A percentile compares a stretch with the other conserved stretches of the same genome.
phyloP scores from a whole-genome alignment of 2,329 filamentous ascomycete genomes.

The Pseudohalonectria lignicola region DNA sequence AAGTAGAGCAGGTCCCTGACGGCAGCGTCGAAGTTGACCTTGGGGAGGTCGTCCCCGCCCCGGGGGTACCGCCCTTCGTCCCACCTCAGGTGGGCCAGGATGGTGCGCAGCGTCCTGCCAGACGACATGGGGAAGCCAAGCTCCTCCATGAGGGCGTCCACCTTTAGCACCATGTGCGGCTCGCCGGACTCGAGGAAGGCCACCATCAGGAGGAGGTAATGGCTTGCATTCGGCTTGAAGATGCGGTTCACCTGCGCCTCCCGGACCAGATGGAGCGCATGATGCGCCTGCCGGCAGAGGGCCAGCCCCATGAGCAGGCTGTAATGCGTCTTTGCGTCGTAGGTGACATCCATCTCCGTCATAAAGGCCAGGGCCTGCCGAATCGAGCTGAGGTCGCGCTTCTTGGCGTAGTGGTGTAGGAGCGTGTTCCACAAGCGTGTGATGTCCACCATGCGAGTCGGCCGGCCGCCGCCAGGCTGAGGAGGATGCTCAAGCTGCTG shows the following conservation, averaged over 20 bases:
- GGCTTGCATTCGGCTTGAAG: constrained; percentile 33
- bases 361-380: constrained; percentile 37
- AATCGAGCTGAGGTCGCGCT: constrained; percentile 39
- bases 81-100: background rate
- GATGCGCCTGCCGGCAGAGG: constrained; percentile 34
- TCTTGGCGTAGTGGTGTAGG: constrained; percentile 56
- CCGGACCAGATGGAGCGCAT: constrained; percentile 36
- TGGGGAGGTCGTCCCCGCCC: background rate
- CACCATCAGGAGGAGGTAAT: constrained; percentile 42
- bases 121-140: constrained; percentile 20
- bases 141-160: constrained; percentile 30
- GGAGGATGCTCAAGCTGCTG: too few relatives aligned
- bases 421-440: constrained; percentile 71
- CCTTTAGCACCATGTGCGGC: constrained; percentile 25
- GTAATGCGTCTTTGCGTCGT: constrained; percentile 38
- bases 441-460: too few relatives aligned
- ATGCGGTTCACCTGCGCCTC: constrained; percentile 29
- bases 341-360: constrained; percentile 32
- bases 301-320: constrained; percentile 37
- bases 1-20: background rate
- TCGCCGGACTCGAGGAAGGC: constrained; percentile 35
- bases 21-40: background rate
- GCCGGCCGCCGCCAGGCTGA: too few relatives aligned
- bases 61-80: too few relatives aligned
- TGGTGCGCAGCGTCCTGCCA: background rate